Evolutionary conservation across 106 monocot genomes (phyloP).

Genomic region (Acorus gramineus): DNA sequence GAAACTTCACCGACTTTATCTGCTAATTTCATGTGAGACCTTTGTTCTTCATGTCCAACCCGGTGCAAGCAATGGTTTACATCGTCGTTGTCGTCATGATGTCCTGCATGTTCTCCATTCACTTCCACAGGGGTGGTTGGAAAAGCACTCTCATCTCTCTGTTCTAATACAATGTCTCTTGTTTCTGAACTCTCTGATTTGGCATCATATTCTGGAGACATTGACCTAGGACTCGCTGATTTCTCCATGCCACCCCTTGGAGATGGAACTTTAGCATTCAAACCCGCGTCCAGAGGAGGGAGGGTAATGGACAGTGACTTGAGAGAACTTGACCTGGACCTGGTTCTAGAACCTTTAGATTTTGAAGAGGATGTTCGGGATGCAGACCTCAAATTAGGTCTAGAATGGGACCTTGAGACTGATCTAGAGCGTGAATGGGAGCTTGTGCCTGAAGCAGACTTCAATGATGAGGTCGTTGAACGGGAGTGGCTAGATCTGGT

Average conservation of each 20-base stretch:
- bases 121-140: constrained; percentile 10
- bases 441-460: constrained; percentile 20
- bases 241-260: constrained; percentile 9
- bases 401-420: constrained; percentile 16
- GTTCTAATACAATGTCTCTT: not conserved
- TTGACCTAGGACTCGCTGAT: constrained; percentile 1
- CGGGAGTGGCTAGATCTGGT: constrained; percentile 15
- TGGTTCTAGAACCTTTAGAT: constrained; percentile 22
- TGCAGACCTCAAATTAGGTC: constrained; percentile 22
- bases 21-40: not conserved
- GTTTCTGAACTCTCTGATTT: constrained; percentile 6
- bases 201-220: not conserved
- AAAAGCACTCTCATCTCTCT: constrained; percentile 12
- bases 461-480: constrained; percentile 7
- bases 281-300: constrained; percentile 5
- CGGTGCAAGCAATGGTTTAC: not conserved
- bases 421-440: constrained; percentile 30
- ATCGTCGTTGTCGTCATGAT: constrained; percentile 4
- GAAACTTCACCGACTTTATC: constrained; percentile 7
- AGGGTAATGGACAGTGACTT: constrained; percentile 27
- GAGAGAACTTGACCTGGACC: constrained; percentile 15
- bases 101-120: constrained; percentile 11
- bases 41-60: not conserved
- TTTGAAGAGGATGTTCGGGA: constrained; percentile 17
- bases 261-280: not conserved